A percentile compares a stretch with the other conserved stretches of the same genome.
Evolutionary conservation across 768 basidiomycete species (phyloP).

Genomic region (Trametes cinnabarina): DNA sequence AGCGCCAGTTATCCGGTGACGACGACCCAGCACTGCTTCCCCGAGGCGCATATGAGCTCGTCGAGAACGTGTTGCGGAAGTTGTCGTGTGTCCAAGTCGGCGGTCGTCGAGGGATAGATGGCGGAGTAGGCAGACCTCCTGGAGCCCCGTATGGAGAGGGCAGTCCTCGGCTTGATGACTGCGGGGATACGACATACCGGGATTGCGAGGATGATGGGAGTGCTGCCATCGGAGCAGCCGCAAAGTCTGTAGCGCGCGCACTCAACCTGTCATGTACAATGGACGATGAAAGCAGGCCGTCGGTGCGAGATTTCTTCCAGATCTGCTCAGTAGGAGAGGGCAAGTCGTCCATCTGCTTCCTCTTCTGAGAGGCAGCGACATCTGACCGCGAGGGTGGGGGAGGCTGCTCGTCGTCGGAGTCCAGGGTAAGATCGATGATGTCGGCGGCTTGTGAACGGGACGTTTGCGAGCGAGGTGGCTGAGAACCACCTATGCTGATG

Average conservation of each 20-base stretch:
- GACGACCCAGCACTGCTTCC: slow-evolving; percentile 12
- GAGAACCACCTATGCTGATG: slow-evolving; percentile 7
- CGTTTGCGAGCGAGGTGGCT: slow-evolving; percentile 26
- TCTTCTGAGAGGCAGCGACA: slow-evolving; percentile 45
- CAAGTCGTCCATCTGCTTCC: slow-evolving; percentile 57
- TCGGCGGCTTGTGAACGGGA: slow-evolving; percentile 34
- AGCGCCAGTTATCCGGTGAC: slow-evolving; percentile 16
- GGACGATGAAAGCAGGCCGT: slow-evolving; percentile 22
- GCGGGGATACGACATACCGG: slow-evolving; percentile 6
- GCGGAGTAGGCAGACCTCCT: neutral
- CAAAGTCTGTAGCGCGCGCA: neutral
- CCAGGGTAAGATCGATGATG: slow-evolving; percentile 84
- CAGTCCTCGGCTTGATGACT: neutral
- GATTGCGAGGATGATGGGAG: slow-evolving; percentile 8
- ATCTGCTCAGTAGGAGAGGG: slow-evolving; percentile 59
- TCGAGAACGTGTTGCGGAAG: slow-evolving; percentile 8
- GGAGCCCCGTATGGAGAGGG: slow-evolving; percentile 2
- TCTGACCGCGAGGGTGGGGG: slow-evolving; percentile 18
- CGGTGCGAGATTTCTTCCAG: slow-evolving; percentile 66
- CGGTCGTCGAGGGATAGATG: slow-evolving; percentile 5
- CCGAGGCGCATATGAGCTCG: slow-evolving; percentile 4
- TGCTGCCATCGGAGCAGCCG: neutral
- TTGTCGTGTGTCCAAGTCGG: slow-evolving; percentile 5
- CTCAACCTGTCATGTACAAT: slow-evolving; percentile 7
- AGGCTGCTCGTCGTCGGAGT: slow-evolving; percentile 68